These are phyloP conservation scores for Candida xiaguanensis DNA, from an alignment of 805 yeast genomes.

Conservation along the genomic window DNA sequence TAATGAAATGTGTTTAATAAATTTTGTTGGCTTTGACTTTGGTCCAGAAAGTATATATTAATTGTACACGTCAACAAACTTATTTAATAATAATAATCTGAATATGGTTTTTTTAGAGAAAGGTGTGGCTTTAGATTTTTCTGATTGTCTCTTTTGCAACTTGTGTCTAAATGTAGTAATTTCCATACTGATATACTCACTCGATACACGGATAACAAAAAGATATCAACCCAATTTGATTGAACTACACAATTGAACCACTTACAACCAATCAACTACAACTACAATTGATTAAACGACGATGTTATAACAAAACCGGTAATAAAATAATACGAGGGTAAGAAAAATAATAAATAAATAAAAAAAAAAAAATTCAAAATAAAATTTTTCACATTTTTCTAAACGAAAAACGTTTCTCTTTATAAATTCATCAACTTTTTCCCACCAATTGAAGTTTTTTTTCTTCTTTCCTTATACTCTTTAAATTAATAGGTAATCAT, in stretches of 20 bases:
- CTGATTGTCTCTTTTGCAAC: not conserved
- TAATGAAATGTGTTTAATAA: not conserved
- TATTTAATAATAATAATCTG: no score
- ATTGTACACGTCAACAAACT: not conserved
- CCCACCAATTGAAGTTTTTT: not conserved
- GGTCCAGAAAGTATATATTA: not conserved
- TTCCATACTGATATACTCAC: no score
- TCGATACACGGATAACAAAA: no score
- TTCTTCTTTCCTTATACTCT: not conserved
- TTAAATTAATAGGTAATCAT: not conserved
- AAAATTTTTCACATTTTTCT: constrained; percentile 2
- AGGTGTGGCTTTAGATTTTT: not conserved
- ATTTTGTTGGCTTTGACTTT: constrained; percentile 1
- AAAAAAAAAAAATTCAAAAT: not conserved
- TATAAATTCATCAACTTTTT: not conserved
- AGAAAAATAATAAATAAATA: not conserved
- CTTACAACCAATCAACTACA: not conserved
- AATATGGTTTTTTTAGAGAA: not conserved
- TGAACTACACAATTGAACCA: not conserved
- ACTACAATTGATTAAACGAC: no score
- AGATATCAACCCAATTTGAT: no score
- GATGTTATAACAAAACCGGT: no score
- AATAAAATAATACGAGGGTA: no score
- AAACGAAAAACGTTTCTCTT: constrained; percentile 3
- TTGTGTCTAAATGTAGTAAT: not conserved